These are phyloP conservation scores for Puccinia novopanici DNA, from an alignment of 1,284 basidiomycete species.

Conservation along the genomic window DNA sequence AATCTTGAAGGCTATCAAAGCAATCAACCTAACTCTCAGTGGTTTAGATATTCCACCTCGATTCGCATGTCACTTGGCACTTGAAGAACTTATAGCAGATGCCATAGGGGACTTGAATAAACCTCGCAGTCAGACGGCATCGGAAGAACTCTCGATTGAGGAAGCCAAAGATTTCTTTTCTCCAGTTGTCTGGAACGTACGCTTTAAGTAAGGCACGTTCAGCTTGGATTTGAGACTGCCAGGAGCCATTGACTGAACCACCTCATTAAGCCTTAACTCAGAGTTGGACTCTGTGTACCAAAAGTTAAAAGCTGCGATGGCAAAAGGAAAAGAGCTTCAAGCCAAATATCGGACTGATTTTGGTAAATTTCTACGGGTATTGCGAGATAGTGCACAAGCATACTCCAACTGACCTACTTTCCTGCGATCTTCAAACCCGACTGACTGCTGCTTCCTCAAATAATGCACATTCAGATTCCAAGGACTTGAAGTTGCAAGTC, in stretches of 20 bases:
- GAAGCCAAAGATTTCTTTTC: constrained; percentile 37
- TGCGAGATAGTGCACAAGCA: neutral
- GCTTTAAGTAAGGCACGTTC: constrained; percentile 25
- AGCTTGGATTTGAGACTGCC: neutral
- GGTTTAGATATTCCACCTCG: constrained; percentile 1
- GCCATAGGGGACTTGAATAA: neutral
- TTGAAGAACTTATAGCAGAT: constrained; percentile 7
- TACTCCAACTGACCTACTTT: neutral
- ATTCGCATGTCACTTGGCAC: constrained; percentile 16
- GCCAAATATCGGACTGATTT: constrained; percentile 22
- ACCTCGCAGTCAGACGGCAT: neutral
- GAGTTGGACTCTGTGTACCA: constrained; percentile 22
- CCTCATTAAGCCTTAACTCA: constrained; percentile 21
- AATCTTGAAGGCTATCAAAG: constrained; percentile 62
- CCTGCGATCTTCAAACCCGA: neutral
- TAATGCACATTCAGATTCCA: constrained; percentile 21
- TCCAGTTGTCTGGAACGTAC: constrained; percentile 30
- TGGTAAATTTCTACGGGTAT: neutral
- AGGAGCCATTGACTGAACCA: constrained; percentile 1
- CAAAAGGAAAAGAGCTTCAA: constrained; percentile 35
- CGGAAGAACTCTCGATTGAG: constrained; percentile 7
- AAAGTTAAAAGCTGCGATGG: constrained; percentile 2
- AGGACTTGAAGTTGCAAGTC: constrained; percentile 27
- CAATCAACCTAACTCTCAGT: constrained; percentile 15
- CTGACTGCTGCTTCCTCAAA: neutral